Conservation (phyloP, 305 asterid genomes). For the Coffea humblotiana region DNA sequence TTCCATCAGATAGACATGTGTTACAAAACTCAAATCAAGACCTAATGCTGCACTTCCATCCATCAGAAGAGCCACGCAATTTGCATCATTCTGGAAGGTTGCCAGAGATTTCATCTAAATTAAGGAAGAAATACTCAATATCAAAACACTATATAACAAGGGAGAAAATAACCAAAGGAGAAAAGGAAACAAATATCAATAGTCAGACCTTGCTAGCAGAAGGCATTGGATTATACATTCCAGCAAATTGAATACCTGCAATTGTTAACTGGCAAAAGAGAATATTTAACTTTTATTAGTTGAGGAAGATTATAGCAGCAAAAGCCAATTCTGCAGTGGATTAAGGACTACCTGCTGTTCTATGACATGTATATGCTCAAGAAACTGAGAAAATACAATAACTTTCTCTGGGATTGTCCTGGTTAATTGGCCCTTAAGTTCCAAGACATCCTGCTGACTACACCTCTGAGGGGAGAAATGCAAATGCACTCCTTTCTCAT, state of each 20-base stretch:
- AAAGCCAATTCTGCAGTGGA: constrained; percentile 24
- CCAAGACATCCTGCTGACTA: constrained; percentile 32
- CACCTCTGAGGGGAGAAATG: constrained; percentile 26
- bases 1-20: constrained; percentile 94
- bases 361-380: constrained; percentile 92
- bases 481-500: constrained; percentile 30
- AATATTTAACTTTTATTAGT: constrained; percentile 20
- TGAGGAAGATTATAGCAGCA: constrained; percentile 19
- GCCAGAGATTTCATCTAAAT: constrained; percentile 78
- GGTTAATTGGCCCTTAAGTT: constrained; percentile 32
- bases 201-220: constrained; percentile 61
- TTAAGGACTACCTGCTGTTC: constrained; percentile 76
- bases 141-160: background rate
- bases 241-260: constrained; percentile 76
- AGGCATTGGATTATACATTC: constrained; percentile 96
- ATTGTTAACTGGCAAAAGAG: constrained; percentile 52
- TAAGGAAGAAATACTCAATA: background rate
- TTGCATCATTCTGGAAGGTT: constrained; percentile 79
- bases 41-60: constrained; percentile 99
- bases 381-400: constrained; percentile 94
- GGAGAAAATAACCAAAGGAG: constrained; percentile 3
- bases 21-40: constrained; percentile 95
- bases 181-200: constrained; percentile 12
- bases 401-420: constrained; percentile 59
- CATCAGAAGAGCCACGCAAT: constrained; percentile 96